Evolutionary conservation across 345 rosid species (phyloP), one percentile per base, ranked within the genome.

Genomic region (Carallia pectinifolia): DNA sequence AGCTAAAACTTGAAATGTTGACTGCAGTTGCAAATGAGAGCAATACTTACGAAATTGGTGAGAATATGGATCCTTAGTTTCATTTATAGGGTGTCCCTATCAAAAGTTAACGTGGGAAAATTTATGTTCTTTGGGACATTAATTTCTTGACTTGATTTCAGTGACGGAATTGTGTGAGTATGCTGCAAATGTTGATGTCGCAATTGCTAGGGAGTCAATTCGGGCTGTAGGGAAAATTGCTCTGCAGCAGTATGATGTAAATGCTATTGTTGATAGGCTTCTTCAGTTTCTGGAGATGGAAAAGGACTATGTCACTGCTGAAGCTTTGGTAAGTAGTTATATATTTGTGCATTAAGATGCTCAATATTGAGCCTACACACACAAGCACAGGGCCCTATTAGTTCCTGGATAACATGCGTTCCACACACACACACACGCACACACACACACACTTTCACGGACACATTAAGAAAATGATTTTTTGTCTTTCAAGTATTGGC

Each of bases 251-350:
- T 95, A 95, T 78, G 99, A 95, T 80, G 97, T 95, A 68, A 95
- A 95, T 85, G 99, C 99, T 15, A 95, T 92, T 79, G 99, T 95
- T 64, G 99, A 95, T 82, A 95, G 99, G 85, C 97, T 95, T 78
- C 97, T 95, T 80, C 99, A 95, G 70, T 95, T 95, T 83, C 84
- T 92, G 74, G 99, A 95, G 85, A 95, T 95, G 99, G 99, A 95
- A 78, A 95, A 95, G 85, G 99, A 95, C 86, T 90, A 89, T 64
- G 99, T 95, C 71, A 92, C 97, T 47, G 99, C 99, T 68, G 99
- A 95, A 84, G 89, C 97, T 72, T 78, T 95, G 92, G 99, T 95
- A 83, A 78, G 65, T 65, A 40, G 71, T 69, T 33, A 10, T 64
- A 50, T 33, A 23, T 65, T 37, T 72, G 64, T 19, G 8, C 60